Percentiles rank a stretch among this genome's conserved stretches.
These are phyloP conservation scores for Colletotrichum magnum DNA, from an alignment of 2,329 filamentous ascomycete species.

Conservation along the genomic window DNA sequence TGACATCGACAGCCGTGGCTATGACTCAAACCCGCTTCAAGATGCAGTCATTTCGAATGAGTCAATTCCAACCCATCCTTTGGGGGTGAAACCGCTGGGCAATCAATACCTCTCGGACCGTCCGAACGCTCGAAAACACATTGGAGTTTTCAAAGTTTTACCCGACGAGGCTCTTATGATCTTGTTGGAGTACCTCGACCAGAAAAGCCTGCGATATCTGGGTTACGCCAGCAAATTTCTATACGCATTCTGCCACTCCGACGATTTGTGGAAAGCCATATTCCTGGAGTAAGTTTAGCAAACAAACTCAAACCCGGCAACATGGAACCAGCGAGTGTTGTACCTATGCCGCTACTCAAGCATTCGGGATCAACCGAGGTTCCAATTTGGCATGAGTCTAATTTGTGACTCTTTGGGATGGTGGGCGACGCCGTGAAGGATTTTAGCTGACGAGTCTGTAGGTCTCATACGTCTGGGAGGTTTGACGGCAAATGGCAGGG, in stretches of 20 bases:
- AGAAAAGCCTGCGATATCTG: conserved; percentile 71
- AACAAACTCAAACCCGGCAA: neutral
- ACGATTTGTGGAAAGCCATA: conserved; percentile 90
- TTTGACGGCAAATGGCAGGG: conserved; percentile 75
- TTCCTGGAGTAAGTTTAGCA: conserved; percentile 83
- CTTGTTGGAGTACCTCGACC: conserved; percentile 82
- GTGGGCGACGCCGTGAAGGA: neutral
- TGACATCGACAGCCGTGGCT: conserved; percentile 25
- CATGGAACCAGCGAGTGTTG: neutral
- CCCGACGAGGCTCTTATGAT: conserved; percentile 86
- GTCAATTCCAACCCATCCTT: conserved; percentile 82
- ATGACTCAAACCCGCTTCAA: conserved; percentile 36
- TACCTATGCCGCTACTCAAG: no score
- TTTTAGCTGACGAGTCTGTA: conserved; percentile 26
- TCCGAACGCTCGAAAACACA: conserved; percentile 75
- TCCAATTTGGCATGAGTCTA: neutral
- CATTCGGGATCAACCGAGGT: no score
- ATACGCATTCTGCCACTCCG: conserved; percentile 85
- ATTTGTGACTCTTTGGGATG: neutral
- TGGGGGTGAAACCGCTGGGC: conserved; percentile 88
- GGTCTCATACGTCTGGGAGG: conserved; percentile 43
- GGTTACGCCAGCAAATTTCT: conserved; percentile 87
- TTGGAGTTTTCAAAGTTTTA: conserved; percentile 76
- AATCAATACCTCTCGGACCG: conserved; percentile 81
- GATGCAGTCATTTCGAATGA: conserved; percentile 42